Conservation (phyloP, 2,329 filamentous ascomycete genomes). For the Colletotrichum falcatum region DNA sequence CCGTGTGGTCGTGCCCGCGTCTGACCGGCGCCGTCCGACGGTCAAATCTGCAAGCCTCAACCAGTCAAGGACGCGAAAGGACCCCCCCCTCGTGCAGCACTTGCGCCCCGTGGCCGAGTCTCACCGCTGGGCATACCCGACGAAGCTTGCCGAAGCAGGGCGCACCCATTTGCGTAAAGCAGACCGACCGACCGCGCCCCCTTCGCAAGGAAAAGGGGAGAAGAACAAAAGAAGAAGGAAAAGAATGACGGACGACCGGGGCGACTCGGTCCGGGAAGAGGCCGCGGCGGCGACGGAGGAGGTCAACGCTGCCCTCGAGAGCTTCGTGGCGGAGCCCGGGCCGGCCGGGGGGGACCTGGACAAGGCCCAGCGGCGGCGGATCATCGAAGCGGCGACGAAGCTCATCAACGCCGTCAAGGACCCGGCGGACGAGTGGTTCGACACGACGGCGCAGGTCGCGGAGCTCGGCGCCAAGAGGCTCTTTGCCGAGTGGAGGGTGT, state of each 20-base stretch:
- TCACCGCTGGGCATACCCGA: background rate
- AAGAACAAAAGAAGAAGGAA: no score
- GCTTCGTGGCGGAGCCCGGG: constrained; percentile 4
- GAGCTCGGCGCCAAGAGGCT: constrained; percentile 41
- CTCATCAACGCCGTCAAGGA: constrained; percentile 30
- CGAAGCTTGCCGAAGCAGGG: background rate
- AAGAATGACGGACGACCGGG: background rate
- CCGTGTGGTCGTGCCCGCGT: no score
- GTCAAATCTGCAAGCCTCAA: background rate
- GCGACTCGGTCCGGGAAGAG: constrained; percentile 20
- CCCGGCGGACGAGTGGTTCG: constrained; percentile 33
- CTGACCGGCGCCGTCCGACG: background rate
- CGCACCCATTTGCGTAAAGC: no score
- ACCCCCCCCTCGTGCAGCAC: no score
- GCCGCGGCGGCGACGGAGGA: constrained; percentile 30
- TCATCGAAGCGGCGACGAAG: constrained; percentile 32
- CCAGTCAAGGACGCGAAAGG: background rate
- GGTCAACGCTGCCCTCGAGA: constrained; percentile 23
- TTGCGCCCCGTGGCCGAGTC: no score
- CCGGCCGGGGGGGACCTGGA: constrained; percentile 23
- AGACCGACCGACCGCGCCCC: no score
- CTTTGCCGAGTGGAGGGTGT: constrained; percentile 51
- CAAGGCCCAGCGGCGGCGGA: constrained; percentile 27
- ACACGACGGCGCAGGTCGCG: constrained; percentile 29
- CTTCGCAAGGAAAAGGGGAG: no score